Percentiles rank a stretch among this genome's conserved stretches.
Conservation (phyloP, 106 monocot species). For the Chionographis japonica region DNA sequence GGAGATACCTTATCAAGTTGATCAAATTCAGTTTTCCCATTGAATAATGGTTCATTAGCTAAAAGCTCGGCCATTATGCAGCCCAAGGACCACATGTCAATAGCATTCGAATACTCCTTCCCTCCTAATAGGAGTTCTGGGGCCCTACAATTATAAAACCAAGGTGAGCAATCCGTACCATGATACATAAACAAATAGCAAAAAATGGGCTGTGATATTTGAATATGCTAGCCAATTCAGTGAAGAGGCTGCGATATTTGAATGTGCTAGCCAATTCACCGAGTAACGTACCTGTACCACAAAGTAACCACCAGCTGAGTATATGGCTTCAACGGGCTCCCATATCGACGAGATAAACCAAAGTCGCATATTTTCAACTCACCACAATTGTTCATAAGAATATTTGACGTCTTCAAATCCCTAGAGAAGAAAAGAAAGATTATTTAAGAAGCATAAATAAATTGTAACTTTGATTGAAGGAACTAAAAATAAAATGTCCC, state of each 20-base stretch:
- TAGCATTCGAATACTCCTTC: constrained; percentile 87
- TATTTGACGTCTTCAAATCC: constrained; percentile 90
- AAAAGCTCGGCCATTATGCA: constrained; percentile 95
- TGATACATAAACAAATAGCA: neutral
- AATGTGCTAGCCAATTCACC: neutral
- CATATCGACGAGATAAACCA: constrained; percentile 92
- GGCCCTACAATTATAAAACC: constrained; percentile 39
- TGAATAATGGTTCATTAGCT: constrained; percentile 77
- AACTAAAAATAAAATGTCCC: no score
- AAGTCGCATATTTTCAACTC: constrained; percentile 94
- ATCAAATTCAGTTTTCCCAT: constrained; percentile 77
- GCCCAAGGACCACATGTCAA: constrained; percentile 93
- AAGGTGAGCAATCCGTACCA: neutral
- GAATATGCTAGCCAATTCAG: neutral
- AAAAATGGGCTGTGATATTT: neutral
- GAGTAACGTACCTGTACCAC: constrained; percentile 73
- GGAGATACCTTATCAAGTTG: constrained; percentile 80
- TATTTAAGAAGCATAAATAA: neutral
- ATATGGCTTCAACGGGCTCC: constrained; percentile 82
- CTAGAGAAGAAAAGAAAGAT: constrained; percentile 18
- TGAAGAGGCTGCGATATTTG: neutral
- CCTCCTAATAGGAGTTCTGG: constrained; percentile 83
- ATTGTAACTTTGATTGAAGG: neutral
- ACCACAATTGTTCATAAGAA: constrained; percentile 80
- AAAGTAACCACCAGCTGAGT: constrained; percentile 88